These are phyloP conservation scores for Styphnolobium japonicum DNA, from an alignment of 306 rosid species.

Conservation along the genomic window DNA sequence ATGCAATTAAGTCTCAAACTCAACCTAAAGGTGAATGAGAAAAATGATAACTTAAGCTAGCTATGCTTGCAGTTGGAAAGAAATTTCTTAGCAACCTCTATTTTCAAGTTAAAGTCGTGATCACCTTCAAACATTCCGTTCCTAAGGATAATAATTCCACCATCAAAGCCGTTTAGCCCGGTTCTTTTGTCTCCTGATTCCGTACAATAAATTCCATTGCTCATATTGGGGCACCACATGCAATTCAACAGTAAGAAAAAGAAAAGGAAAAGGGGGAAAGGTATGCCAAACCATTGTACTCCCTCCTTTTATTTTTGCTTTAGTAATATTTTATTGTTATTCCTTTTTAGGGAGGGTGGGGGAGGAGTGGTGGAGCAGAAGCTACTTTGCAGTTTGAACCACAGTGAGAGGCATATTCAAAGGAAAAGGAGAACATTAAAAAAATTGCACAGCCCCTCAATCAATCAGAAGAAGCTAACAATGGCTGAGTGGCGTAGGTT, in stretches of 20 bases:
- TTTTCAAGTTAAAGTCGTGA: slow-evolving; percentile 25
- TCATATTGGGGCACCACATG: slow-evolving; percentile 12
- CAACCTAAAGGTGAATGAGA: neutral
- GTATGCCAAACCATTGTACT: neutral
- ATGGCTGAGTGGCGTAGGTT: slow-evolving; percentile 10
- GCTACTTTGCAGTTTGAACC: neutral
- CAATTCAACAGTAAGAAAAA: neutral
- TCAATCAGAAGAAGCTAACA: slow-evolving; percentile 14
- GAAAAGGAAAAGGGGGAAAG: neutral
- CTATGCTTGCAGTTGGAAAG: slow-evolving; percentile 12
- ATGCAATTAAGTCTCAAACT: slow-evolving; percentile 5
- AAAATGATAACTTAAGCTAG: slow-evolving; percentile 18
- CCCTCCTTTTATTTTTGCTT: neutral
- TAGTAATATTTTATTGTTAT: neutral
- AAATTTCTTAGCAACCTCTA: slow-evolving; percentile 5
- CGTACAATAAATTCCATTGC: slow-evolving; percentile 22
- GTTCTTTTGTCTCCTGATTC: slow-evolving; percentile 44
- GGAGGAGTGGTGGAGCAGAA: neutral
- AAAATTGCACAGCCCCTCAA: slow-evolving; percentile 1
- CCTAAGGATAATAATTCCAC: slow-evolving; percentile 10
- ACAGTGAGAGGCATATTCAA: slow-evolving; percentile 3
- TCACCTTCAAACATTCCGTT: slow-evolving; percentile 33
- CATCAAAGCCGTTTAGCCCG: slow-evolving; percentile 41
- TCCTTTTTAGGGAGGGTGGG: neutral
- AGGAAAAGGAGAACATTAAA: neutral